These are phyloP conservation scores for Aegilops tauschii DNA, from an alignment of 176 grass and related monocot species.

Conservation along the genomic window DNA sequence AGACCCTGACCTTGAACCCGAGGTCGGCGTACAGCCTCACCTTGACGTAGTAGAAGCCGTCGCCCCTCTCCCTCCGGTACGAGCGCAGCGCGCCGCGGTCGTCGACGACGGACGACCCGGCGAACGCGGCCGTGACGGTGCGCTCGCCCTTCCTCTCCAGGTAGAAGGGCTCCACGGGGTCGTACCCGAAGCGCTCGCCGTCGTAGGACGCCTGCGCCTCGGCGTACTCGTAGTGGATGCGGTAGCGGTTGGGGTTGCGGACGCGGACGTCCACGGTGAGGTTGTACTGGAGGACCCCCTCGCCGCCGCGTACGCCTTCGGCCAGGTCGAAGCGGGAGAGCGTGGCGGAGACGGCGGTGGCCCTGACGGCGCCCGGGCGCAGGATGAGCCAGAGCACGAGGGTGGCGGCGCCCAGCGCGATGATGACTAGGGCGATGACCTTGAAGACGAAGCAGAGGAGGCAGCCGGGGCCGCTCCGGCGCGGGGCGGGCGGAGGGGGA, in stretches of 20 bases:
- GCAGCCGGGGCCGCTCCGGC: constrained; percentile 14
- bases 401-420: constrained; percentile 30
- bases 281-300: constrained; percentile 39
- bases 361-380: constrained; percentile 44
- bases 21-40: constrained; percentile 48
- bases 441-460: constrained; percentile 43
- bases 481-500: not conserved
- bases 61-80: constrained; percentile 50
- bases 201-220: constrained; percentile 49
- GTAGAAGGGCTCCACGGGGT: constrained; percentile 46
- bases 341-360: constrained; percentile 41
- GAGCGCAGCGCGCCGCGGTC: constrained; percentile 31
- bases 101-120: not conserved
- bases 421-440: constrained; percentile 11
- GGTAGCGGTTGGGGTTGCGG: constrained; percentile 55
- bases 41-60: constrained; percentile 67
- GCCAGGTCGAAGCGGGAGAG: constrained; percentile 58
- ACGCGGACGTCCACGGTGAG: constrained; percentile 56
- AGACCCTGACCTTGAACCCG: constrained; percentile 49
- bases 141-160: constrained; percentile 50
- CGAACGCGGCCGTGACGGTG: constrained; percentile 29
- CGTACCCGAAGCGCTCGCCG: constrained; percentile 47
- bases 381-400: constrained; percentile 61
- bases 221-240: constrained; percentile 48
- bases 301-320: not conserved